Base-by-base conservation (phyloP, 768 basidiomycete species). In the Tulasnella sp. region DNA sequence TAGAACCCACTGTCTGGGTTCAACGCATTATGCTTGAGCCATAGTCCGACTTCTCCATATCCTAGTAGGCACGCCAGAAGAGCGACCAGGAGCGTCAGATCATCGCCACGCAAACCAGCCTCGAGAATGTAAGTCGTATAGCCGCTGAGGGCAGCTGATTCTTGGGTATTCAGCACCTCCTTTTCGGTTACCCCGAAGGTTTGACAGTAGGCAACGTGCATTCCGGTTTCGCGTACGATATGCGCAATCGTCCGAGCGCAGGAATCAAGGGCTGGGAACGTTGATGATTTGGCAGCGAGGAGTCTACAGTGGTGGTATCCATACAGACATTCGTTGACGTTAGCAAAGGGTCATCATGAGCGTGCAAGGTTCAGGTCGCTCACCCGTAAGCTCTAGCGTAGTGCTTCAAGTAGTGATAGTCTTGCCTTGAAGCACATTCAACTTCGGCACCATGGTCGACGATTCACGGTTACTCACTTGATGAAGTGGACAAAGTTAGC, bases 21-120 rank as follows among this genome's bases (percentile, higher is more conserved):
- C 42, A 84, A 80, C 1, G 86, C 86, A 77, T 91, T 86, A 42
- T 86, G 88, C 81, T 89, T 87, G 39, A 98, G 84, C 90, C 94
- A 93, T 52, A 93, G 83, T 0, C 95, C 96, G 0, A 96, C 93
- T 81, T 97, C 93, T 14, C 96, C 96, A 81, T 97, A 98, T 2
- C 96, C 96, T 0, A 97, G 84, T 11, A 97, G 85, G 81, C 96
- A 98, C 9, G 93, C 91, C 12, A 92, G 89, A 0, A 96, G 86
- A 0, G 93, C 91, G 84, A 97, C 90, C n/a, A 91, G 81, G 6
- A 96, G 84, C 77, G 88, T 90, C 42, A 88, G 87, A 4, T 87
- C 82, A 80, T 96, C 93, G 0, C 93, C 92, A 85, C 86, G 89
- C 14, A 93, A 79, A 0, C 93, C 94, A 0, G 89, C 84, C 82